These are phyloP conservation scores for Achaetomiella virescens DNA, from an alignment of 495 filamentous ascomycete species.

Conservation along the genomic window DNA sequence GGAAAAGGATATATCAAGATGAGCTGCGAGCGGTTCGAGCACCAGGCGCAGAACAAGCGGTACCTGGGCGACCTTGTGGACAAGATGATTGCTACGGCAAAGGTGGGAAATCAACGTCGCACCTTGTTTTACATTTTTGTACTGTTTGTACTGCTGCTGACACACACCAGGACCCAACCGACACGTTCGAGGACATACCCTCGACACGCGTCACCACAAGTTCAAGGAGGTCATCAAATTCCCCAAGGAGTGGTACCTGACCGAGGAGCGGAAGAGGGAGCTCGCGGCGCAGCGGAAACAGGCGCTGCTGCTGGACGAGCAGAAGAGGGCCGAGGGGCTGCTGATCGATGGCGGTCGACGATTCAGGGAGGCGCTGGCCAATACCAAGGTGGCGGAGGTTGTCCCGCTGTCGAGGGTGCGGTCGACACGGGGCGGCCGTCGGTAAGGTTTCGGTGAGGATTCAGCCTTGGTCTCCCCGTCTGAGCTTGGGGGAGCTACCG, in stretches of 20 bases:
- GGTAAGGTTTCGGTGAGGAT: background rate
- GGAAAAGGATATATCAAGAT: slow-evolving; percentile 78
- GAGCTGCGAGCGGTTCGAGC: slow-evolving; percentile 81
- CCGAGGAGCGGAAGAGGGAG: slow-evolving; percentile 56
- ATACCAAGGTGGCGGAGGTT: slow-evolving; percentile 2
- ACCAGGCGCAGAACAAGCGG: slow-evolving; percentile 91
- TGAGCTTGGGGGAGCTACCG: too few species aligned
- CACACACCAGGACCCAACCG: slow-evolving; percentile 52
- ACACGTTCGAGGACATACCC: slow-evolving; percentile 85
- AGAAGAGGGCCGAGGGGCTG: slow-evolving; percentile 38
- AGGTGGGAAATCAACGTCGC: slow-evolving; percentile 37
- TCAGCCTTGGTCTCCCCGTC: too few species aligned
- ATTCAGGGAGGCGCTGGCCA: slow-evolving; percentile 41
- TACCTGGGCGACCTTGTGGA: slow-evolving; percentile 77
- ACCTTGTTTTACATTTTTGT: background rate
- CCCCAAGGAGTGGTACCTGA: slow-evolving; percentile 77
- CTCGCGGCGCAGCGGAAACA: slow-evolving; percentile 54
- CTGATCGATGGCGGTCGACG: slow-evolving; percentile 50
- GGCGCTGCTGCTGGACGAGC: slow-evolving; percentile 41
- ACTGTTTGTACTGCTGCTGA: background rate
- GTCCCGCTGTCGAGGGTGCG: slow-evolving; percentile 5
- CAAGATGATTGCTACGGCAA: slow-evolving; percentile 66
- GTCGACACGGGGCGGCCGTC: slow-evolving; percentile 1
- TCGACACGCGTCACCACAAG: slow-evolving; percentile 84
- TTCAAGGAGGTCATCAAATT: slow-evolving; percentile 64